Base-by-base conservation (phyloP, 1,139 yeast species). In the Zygotorulaspora mrakii region DNA sequence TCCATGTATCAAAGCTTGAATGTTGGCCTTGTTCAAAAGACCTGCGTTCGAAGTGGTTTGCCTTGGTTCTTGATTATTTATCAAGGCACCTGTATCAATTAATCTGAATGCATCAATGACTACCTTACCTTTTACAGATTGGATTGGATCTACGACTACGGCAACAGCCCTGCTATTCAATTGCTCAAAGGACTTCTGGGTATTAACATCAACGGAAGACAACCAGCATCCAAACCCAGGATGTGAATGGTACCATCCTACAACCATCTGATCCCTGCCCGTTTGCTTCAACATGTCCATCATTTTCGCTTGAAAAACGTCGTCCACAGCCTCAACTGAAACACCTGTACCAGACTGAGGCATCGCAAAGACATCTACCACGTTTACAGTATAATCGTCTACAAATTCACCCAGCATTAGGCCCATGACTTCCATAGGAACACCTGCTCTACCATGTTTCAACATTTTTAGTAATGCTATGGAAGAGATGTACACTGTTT, bases 201-300 rank as follows among this genome's bases (percentile, higher is more conserved):
- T 91, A 62, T 88, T 88, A 45, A 94, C 95, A 75, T 91, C 99
- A 29, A 91, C 97, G 17, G 94, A 81, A 5, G 96, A 88, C 55
- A 91, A 74, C 97, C 98, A 91, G 70, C 98, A 91, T n/a, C 98
- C 98, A 63, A 89, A 91, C 14, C 98, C 98, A 2, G 98, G 98
- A 67, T 91, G 98, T 18, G 97, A 89, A 62, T 91, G 99, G 70
- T 94, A 94, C 99, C 97, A 89, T 30, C 97, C 97, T 35, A 89
- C 97, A 51, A 94, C 98, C 87, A 87, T 88, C 64, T 89, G 95
- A 67, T 87, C 97, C 65, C 97, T 77, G 17, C 99, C 99, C 1
- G 98, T 94, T 65, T 94, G 98, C 66, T 87, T 81, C 58, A 94
- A 76, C 98, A 94, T 91, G 60, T 94, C 99, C 98, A 94, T 94